Percentiles rank a stretch among this genome's conserved stretches.
These are phyloP conservation scores for Daldinia concentrica DNA, from an alignment of 495 filamentous ascomycete genomes.

Conservation along the genomic window DNA sequence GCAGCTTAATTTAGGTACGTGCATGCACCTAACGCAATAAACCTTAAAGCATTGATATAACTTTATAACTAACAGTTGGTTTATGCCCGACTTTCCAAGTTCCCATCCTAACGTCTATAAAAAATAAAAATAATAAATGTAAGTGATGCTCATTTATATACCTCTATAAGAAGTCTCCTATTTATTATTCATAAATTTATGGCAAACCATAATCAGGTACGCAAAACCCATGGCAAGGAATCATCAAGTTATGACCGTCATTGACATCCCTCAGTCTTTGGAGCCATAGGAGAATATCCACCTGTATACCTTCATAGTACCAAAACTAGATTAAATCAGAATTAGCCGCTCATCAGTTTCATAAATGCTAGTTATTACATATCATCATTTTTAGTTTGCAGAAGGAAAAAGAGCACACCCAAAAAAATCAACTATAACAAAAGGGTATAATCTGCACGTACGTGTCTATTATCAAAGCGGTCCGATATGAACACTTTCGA, in stretches of 20 bases:
- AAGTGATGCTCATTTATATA: neutral
- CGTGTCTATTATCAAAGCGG: neutral
- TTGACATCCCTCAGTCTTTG: neutral
- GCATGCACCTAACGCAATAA: too few relatives aligned
- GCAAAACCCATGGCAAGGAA: slow-evolving; percentile 25
- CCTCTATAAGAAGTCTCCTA: neutral
- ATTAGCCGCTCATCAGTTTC: neutral
- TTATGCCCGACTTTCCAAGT: too few relatives aligned
- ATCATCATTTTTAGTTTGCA: neutral
- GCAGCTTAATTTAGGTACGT: neutral
- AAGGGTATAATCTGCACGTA: neutral
- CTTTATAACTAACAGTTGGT: too few relatives aligned
- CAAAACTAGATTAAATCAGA: neutral
- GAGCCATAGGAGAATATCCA: slow-evolving; percentile 14
- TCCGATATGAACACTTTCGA: neutral
- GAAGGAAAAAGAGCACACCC: neutral
- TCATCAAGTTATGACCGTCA: neutral
- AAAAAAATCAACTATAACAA: neutral
- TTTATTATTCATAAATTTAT: neutral
- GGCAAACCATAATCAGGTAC: slow-evolving; percentile 21
- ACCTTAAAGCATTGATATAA: too few relatives aligned
- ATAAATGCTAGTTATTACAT: neutral
- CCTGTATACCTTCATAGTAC: neutral
- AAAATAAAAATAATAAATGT: too few relatives aligned
- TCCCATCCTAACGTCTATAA: too few relatives aligned